phyloP scores from a whole-genome alignment of 768 basidiomycete species.

The Aureoboletus auriporus region DNA sequence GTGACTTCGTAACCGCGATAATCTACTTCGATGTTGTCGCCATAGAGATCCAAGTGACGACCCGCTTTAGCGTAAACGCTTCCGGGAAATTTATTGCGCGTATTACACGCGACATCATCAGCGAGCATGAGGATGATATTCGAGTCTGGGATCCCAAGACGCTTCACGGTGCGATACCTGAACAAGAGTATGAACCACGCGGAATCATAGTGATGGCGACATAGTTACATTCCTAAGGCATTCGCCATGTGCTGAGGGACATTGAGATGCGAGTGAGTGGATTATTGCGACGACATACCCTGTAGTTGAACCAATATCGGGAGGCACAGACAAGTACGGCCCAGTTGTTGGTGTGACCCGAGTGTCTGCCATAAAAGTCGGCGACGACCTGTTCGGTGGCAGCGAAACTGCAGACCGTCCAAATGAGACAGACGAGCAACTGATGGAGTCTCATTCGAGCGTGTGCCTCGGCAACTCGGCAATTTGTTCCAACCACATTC shows the following conservation, averaged over 20 bases:
- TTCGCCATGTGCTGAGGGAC: constrained; percentile 92
- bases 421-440: constrained; percentile 32
- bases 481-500: background rate
- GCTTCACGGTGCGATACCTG: constrained; percentile 98
- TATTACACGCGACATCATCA: constrained; percentile 92
- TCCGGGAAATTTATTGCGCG: constrained; percentile 88
- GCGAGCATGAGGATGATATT: constrained; percentile 99
- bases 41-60: constrained; percentile 83
- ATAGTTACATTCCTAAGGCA: constrained; percentile 89
- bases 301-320: constrained; percentile 97
- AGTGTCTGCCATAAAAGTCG: constrained; percentile 44
- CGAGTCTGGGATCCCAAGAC: constrained; percentile 95
- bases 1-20: constrained; percentile 98
- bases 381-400: constrained; percentile 35
- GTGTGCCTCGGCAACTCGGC: constrained; percentile 26
- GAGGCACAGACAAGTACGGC: constrained; percentile 94
- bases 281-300: constrained; percentile 48
- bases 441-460: constrained; percentile 25
- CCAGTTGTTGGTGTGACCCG: constrained; percentile 93
- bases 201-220: background rate
- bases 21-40: constrained; percentile 96
- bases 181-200: constrained; percentile 1
- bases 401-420: constrained; percentile 30
- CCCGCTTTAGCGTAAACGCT: constrained; percentile 90
- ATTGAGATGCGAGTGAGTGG: constrained; percentile 1